These are phyloP conservation scores for Euphrasia arctica DNA, from an alignment of 305 asterid species.

Conservation along the genomic window DNA sequence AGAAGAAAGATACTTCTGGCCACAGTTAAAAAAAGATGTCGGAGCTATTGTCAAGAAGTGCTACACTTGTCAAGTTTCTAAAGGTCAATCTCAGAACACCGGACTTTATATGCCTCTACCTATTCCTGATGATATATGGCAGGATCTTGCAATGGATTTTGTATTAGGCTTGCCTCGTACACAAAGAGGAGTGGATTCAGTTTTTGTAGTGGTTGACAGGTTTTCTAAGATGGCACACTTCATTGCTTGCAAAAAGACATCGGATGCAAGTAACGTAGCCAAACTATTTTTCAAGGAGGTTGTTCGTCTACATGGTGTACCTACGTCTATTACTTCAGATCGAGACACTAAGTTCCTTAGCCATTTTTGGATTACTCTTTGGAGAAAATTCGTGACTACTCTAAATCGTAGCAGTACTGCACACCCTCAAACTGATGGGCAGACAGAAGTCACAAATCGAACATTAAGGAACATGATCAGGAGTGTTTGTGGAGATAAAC, in stretches of 20 bases:
- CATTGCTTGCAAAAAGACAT: neutral
- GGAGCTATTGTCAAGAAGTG: neutral
- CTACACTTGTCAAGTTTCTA: neutral
- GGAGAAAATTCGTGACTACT: neutral
- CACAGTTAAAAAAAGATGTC: no score
- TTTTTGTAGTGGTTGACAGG: neutral
- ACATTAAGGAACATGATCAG: neutral
- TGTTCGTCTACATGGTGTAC: neutral
- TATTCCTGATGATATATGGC: neutral
- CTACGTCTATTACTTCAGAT: neutral
- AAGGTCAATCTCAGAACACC: neutral
- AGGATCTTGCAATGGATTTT: neutral
- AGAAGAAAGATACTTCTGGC: neutral
- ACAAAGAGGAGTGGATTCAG: neutral
- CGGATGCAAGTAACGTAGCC: neutral
- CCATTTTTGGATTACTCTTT: neutral
- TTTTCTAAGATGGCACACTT: neutral
- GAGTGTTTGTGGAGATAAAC: neutral
- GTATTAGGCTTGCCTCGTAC: neutral
- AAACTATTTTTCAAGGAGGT: neutral
- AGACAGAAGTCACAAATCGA: neutral
- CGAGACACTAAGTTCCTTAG: neutral
- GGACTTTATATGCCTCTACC: neutral
- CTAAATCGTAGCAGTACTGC: neutral
- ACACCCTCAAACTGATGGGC: neutral